Evolutionary conservation across 768 basidiomycete species (phyloP), one percentile per base, ranked within the genome.

Genomic region (Termitomyces sp.): DNA sequence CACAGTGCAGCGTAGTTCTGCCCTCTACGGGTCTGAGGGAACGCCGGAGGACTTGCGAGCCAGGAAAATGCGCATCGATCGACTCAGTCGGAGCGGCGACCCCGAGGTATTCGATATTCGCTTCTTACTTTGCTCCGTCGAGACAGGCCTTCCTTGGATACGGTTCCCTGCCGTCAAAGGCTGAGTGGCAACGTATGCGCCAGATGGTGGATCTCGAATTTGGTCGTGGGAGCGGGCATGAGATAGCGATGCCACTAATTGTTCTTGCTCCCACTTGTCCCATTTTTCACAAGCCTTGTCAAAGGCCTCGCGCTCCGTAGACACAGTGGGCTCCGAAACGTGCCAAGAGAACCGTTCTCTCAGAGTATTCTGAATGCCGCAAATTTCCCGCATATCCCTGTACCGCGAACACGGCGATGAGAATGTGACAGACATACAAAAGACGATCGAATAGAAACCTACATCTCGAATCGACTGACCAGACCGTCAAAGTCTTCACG

Each of bases 301-400:
- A 68, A 84, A 88, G 16, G 72, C 70, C 61, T 82, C 80, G 48
- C 84, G 81, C 55, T 83, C 81, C 31, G 71, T 67, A 10, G 81
- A 75, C 9, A 75, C 71, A 26, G 75, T 66, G 0, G 75, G 70
- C 13, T 74, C 65, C 16, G 76, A 70, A 10, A 73, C 65, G 29
- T 67, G 62, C 82, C 86, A 85, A 45, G 72, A 69, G 59, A 85
- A 81, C 4, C 77, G 73, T 28, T 81, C 77, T 51, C 77, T 68
- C 9, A 85, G 69, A 4, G 75, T 72, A 56, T 68, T 65, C 33
- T 75, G 74, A 6, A 85, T 66, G 8, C 73, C 73, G 62, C 81
- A 82, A 63, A 79, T 77, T 60, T 86, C 82, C 60, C 78, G 74
- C 86, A 88, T 88, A 66, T 87, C 87, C 66, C 86, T 88, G 60